Percentiles rank a stretch among this genome's conserved stretches.
phyloP scores from a whole-genome alignment of 305 asterid genomes.

The Coffea humblotiana region DNA sequence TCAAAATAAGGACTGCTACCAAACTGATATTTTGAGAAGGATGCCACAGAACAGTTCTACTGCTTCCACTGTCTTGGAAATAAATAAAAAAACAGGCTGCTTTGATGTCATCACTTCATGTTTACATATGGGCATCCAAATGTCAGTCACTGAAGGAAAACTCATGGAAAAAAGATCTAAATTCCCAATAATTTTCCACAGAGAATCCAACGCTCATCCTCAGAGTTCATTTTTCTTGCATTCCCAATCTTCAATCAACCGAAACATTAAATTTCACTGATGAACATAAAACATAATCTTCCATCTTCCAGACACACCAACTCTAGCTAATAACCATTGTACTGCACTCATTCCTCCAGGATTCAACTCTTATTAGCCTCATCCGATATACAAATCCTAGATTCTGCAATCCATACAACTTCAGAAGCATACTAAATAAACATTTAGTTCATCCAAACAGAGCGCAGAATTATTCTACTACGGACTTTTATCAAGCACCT shows the following conservation, averaged over 20 bases:
- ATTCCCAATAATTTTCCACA: neutral
- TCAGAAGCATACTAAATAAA: neutral
- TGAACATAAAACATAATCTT: neutral
- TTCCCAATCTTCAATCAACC: neutral
- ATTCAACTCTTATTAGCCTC: neutral
- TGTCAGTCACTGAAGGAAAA: neutral
- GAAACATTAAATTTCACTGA: neutral
- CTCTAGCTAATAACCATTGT: neutral
- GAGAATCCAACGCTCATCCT: neutral
- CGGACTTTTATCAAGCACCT: neutral
- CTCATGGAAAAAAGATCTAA: neutral
- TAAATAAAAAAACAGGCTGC: neutral
- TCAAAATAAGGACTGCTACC: neutral
- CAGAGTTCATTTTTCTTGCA: neutral
- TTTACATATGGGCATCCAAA: neutral
- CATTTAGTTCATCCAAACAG: neutral
- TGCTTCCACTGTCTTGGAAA: neutral
- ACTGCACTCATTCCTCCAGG: neutral
- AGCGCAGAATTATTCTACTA: neutral
- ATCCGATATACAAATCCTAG: neutral
- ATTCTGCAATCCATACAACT: neutral
- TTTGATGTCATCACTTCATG: neutral
- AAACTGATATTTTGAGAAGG: neutral
- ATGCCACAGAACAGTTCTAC: neutral
- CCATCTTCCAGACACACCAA: neutral